These are phyloP conservation scores for Globisporangium heterothallicum DNA, from an alignment of 352 stramenopile genomes.

Conservation along the genomic window DNA sequence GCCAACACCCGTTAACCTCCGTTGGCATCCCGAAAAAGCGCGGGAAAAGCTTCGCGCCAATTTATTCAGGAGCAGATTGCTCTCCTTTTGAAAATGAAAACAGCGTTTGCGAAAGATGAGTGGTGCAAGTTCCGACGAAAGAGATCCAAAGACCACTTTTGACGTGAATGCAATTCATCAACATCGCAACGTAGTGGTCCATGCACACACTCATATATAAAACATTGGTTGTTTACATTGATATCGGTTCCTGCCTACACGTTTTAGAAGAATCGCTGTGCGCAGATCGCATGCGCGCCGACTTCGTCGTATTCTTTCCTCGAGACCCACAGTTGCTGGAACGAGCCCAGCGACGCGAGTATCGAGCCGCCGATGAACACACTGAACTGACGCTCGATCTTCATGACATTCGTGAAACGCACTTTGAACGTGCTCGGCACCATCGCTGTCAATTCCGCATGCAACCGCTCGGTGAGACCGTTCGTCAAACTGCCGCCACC, in stretches of 20 bases:
- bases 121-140: too few relatives aligned
- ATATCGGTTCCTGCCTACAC: too few relatives aligned
- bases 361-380: constrained; percentile 87
- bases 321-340: constrained; percentile 87
- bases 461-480: constrained; percentile 76
- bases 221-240: too few relatives aligned
- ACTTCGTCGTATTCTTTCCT: constrained; percentile 82
- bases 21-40: constrained; percentile 6
- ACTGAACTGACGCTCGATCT: constrained; percentile 84
- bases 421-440: constrained; percentile 84
- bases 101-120: too few relatives aligned
- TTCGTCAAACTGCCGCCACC: constrained; percentile 69
- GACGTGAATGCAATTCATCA: too few relatives aligned
- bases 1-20: neutral
- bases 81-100: too few relatives aligned
- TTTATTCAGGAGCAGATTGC: too few relatives aligned
- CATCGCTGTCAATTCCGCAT: constrained; percentile 68
- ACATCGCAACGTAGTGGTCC: too few relatives aligned
- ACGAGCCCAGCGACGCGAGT: constrained; percentile 80
- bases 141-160: too few relatives aligned
- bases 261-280: constrained; percentile 53
- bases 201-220: too few relatives aligned
- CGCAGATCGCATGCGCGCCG: constrained; percentile 57
- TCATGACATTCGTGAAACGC: constrained; percentile 77
- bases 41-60: constrained; percentile 7